A percentile compares a stretch with the other conserved stretches of the same genome.
Evolutionary conservation across 2,329 filamentous ascomycete genomes (phyloP).

Genomic region (Neofusicoccum umdonicola): DNA sequence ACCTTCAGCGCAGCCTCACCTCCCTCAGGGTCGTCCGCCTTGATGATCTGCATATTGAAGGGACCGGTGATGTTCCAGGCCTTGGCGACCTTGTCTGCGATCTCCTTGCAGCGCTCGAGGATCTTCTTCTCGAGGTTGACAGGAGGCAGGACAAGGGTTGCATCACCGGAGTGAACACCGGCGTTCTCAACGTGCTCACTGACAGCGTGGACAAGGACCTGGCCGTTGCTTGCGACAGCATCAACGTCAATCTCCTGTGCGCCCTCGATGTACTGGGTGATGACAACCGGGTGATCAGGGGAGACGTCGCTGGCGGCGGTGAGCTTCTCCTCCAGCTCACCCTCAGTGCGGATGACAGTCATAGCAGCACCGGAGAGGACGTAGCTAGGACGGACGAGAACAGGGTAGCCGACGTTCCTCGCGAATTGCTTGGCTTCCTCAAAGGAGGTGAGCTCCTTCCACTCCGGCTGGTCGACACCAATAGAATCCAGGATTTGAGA

Average conservation of each 20-base stretch:
- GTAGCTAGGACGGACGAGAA: constrained; percentile 91
- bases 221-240: constrained; percentile 80
- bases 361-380: constrained; percentile 97
- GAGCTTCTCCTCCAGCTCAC: constrained; percentile 92
- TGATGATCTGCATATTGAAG: constrained; percentile 99
- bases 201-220: constrained; percentile 86
- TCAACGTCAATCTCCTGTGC: constrained; percentile 97
- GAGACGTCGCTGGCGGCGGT: constrained; percentile 86
- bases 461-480: constrained; percentile 92
- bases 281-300: constrained; percentile 95
- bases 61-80: constrained; percentile 97
- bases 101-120: constrained; percentile 88
- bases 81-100: constrained; percentile 92
- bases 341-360: constrained; percentile 88
- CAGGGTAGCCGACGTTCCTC: constrained; percentile 81
- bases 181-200: constrained; percentile 96
- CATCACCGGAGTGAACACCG: constrained; percentile 96
- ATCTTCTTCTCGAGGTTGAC: constrained; percentile 71
- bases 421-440: constrained; percentile 86
- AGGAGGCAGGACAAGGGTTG: constrained; percentile 89
- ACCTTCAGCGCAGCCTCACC: constrained; percentile 81
- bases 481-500: constrained; percentile 96
- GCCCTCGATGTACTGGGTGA: constrained; percentile 97
- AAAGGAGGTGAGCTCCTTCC: constrained; percentile 94
- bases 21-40: constrained; percentile 73